A percentile compares a stretch with the other conserved stretches of the same genome.
These are phyloP conservation scores for Phialemonium atrogriseum DNA, from an alignment of 2,329 filamentous ascomycete species.

Conservation along the genomic window DNA sequence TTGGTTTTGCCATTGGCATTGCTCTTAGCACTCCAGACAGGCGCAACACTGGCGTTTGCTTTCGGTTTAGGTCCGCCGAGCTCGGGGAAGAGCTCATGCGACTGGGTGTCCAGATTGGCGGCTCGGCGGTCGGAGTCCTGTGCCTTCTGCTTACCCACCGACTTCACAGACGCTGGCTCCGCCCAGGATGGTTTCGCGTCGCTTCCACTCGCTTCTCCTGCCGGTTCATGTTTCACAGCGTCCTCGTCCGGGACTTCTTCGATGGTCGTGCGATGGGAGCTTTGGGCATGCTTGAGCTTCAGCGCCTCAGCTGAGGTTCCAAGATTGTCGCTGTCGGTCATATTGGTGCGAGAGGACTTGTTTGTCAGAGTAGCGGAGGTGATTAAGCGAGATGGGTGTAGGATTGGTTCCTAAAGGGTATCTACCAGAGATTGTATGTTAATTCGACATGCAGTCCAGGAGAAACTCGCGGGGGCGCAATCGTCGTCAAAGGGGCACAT, in stretches of 20 bases:
- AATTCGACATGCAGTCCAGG: too few relatives aligned
- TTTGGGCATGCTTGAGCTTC: conserved; percentile 3
- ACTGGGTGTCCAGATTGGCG: conserved; percentile 66
- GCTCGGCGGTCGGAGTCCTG: conserved; percentile 25
- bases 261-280: conserved; percentile 39
- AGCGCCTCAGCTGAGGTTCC: background rate
- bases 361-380: too few relatives aligned
- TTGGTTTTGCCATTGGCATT: conserved; percentile 43
- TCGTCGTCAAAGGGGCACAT: too few relatives aligned
- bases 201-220: conserved; percentile 29
- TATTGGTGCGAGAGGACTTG: too few relatives aligned
- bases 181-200: conserved; percentile 37
- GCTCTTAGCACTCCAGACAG: conserved; percentile 71
- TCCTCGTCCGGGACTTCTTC: conserved; percentile 81
- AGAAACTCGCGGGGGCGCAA: too few relatives aligned
- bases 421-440: too few relatives aligned
- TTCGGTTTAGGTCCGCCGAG: conserved; percentile 66
- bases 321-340: too few relatives aligned
- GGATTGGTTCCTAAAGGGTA: too few relatives aligned
- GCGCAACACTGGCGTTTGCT: conserved; percentile 53
- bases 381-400: too few relatives aligned
- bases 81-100: conserved; percentile 89
- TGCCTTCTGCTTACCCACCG: conserved; percentile 60
- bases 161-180: conserved; percentile 49
- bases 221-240: conserved; percentile 36